A percentile compares a stretch with the other conserved stretches of the same genome.
Conservation (phyloP, 2,329 filamentous ascomycete species). For the Neofusicoccum laricinum region DNA sequence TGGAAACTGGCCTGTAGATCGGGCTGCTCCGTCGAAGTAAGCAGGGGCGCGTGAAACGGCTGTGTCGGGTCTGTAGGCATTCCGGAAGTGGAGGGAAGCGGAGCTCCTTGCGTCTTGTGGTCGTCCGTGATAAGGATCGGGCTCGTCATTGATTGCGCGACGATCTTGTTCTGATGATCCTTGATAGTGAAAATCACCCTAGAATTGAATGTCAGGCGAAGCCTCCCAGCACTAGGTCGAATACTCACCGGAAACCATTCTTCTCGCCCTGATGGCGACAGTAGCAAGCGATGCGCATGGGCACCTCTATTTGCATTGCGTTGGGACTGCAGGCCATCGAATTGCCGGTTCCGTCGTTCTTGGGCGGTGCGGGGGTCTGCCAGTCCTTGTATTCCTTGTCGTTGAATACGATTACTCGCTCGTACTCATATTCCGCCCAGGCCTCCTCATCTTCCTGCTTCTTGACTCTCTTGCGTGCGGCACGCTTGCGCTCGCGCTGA, state of each 20-base stretch:
- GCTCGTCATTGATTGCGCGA: conserved; percentile 80
- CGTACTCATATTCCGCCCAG: conserved; percentile 57
- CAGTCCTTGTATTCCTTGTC: conserved; percentile 36
- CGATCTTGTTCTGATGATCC: conserved; percentile 68
- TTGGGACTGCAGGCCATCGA: neutral
- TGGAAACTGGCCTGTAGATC: conserved; percentile 42
- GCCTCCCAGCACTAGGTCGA: neutral
- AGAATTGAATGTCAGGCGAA: conserved; percentile 13
- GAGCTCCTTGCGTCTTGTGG: conserved; percentile 71
- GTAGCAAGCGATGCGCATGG: conserved; percentile 95
- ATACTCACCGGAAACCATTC: conserved; percentile 64
- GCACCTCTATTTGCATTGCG: conserved; percentile 74
- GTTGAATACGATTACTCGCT: conserved; percentile 42
- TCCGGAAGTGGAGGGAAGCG: conserved; percentile 34
- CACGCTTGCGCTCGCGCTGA: conserved; percentile 83
- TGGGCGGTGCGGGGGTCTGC: conserved; percentile 10
- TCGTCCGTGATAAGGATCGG: conserved; percentile 96
- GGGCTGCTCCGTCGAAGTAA: neutral
- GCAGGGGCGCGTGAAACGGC: conserved; percentile 2
- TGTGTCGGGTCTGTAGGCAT: conserved; percentile 23
- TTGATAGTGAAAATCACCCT: conserved; percentile 87
- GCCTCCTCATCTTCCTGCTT: conserved; percentile 88
- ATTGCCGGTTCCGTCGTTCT: neutral
- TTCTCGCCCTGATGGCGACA: conserved; percentile 91
- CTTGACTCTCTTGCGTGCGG: conserved; percentile 87